Percentiles rank a stretch among this genome's conserved stretches.
These are phyloP conservation scores for Didymella arachidicola DNA, from an alignment of 2,329 filamentous ascomycete species.

Conservation along the genomic window DNA sequence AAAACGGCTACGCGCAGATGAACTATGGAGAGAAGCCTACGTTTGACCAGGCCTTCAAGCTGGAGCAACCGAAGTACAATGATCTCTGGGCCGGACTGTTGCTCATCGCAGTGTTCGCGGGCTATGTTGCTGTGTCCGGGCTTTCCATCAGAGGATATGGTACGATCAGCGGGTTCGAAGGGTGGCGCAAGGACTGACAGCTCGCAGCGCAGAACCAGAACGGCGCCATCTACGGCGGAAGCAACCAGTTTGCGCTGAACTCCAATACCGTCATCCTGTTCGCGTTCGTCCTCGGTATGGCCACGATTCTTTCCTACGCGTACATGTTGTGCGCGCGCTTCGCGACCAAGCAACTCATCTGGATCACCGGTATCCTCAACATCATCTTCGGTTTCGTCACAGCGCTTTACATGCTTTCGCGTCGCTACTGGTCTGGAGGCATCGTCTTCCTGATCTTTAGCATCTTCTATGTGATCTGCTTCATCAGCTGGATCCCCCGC, in stretches of 20 bases:
- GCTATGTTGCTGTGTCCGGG: conserved; percentile 79
- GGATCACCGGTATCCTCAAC: conserved; percentile 71
- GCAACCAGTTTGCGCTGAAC: conserved; percentile 73
- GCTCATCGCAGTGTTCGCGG: conserved; percentile 73
- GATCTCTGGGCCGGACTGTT: conserved; percentile 89
- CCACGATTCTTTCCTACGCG: conserved; percentile 75
- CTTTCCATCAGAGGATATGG: conserved; percentile 77
- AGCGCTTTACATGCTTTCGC: conserved; percentile 82
- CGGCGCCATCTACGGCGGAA: conserved; percentile 76
- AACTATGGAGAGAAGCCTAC: conserved; percentile 54
- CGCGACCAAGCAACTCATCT: conserved; percentile 91
- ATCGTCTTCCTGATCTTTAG: conserved; percentile 87
- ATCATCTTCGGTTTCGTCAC: conserved; percentile 85
- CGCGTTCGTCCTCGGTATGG: conserved; percentile 75
- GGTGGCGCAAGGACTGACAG: conserved; percentile 12
- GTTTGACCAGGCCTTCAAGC: conserved; percentile 83
- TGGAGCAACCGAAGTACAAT: conserved; percentile 86
- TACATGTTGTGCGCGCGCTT: conserved; percentile 79
- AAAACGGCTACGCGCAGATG: conserved; percentile 37
- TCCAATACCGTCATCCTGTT: conserved; percentile 90
- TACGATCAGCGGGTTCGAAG: conserved; percentile 24
- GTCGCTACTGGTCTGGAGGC: conserved; percentile 80
- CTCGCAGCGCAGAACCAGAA: conserved; percentile 64
- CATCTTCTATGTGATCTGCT: conserved; percentile 81
- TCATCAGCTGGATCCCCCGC: conserved; percentile 83